Evolutionary conservation across 179 eudicot species (phyloP), one percentile per base, ranked within the genome.

Genomic region (Drosera spatulata): DNA sequence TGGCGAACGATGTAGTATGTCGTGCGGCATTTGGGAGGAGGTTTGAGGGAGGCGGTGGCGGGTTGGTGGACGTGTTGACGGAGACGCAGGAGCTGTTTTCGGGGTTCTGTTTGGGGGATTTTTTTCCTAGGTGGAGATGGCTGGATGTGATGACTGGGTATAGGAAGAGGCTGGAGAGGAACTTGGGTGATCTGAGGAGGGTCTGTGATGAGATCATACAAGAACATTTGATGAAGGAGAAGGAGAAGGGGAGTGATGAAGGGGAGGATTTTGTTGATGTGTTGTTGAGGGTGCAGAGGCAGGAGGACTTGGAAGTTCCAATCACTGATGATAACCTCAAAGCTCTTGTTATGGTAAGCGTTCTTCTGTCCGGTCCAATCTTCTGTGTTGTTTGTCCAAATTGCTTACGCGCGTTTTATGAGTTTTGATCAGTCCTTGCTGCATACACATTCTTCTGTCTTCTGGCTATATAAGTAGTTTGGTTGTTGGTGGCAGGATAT

Each of bases 291-390:
- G 51, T 49, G 51, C 51, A 49, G 13, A 49, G 11, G 13, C 51
- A 49, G 3, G 51, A 49, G 51, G 51, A 49, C 11, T 12, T 49
- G 51, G 58, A 62, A 52, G 65, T 62, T 2, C 78, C 85, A 41
- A 78, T 81, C 13, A 75, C 75, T 5, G 79, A 78, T 60, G 77
- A 81, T 50, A 75, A 73, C 39, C 79, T 81, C 51, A 81, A 81
- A 61, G 82, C 80, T 62, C 80, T 81, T 33, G 80, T 81, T 63
- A 63, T 75, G 76, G 86, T 81, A 75, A 11, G 9, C 14, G 52
- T 54, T 43, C 45, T 1, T 43, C 45, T 22, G 33, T 22, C 33
- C 33, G 33, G 33, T 22, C 33, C 1, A 22, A 22, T 22, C 33
- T 22, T 1, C 33, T 22, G 33, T 22, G 33, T 22, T 22, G 33